Conservation (phyloP, 352 stramenopile species). For the Phytophthora sp. region DNA sequence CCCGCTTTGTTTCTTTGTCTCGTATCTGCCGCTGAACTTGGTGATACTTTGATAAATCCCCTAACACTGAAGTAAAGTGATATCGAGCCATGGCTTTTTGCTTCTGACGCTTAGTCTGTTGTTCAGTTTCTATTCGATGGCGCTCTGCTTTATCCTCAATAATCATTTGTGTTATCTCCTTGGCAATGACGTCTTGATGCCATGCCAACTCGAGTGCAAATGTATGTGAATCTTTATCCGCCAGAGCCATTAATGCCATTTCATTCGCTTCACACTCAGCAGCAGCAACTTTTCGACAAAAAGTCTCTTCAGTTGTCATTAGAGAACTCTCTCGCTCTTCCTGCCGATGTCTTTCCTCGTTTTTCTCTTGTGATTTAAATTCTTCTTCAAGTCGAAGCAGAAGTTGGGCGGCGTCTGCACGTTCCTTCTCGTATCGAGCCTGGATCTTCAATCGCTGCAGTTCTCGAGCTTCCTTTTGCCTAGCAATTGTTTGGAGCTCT, state of each 20-base stretch:
- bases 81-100: conserved; percentile 7
- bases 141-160: conserved; percentile 33
- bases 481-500: conserved; percentile 19
- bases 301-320: conserved; percentile 28
- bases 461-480: conserved; percentile 29
- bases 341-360: conserved; percentile 3
- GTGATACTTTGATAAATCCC: conserved; percentile 32
- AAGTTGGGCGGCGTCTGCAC: conserved; percentile 13
- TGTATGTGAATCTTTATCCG: conserved; percentile 28
- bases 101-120: conserved; percentile 15
- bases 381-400: conserved; percentile 30
- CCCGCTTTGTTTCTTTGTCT: conserved; percentile 32
- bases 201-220: conserved; percentile 3
- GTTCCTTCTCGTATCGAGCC: conserved; percentile 17
- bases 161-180: conserved; percentile 19
- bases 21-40: conserved; percentile 23
- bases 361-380: conserved; percentile 25
- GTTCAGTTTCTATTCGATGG: conserved; percentile 24
- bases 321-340: conserved; percentile 23
- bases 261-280: conserved; percentile 21
- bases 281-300: conserved; percentile 7
- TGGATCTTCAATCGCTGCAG: conserved; percentile 24
- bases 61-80: conserved; percentile 33
- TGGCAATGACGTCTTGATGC: conserved; percentile 2
- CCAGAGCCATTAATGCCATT: conserved; percentile 5